Conservation (phyloP, 257 asterid species). For the Coffea canephora region DNA sequence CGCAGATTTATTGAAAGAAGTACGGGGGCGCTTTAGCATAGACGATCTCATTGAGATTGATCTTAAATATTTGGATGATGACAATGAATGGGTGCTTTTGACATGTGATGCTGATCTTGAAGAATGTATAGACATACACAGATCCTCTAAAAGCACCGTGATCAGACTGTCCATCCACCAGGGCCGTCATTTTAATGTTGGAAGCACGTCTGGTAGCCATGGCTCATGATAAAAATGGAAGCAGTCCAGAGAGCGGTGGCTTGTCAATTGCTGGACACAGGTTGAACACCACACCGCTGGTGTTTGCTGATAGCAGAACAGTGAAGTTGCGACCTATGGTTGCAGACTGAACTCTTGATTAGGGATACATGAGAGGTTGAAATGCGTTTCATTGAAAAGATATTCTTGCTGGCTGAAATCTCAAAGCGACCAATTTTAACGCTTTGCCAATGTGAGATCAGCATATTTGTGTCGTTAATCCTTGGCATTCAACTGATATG, state of each 20-base stretch:
- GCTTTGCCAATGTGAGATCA: neutral
- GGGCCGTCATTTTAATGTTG: constrained; percentile 42
- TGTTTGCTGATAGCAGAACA: neutral
- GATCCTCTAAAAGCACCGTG: constrained; percentile 43
- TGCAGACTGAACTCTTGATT: too few relatives aligned
- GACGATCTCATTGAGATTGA: constrained; percentile 44
- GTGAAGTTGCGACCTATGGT: neutral
- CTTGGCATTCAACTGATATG: neutral
- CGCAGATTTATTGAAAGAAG: constrained; percentile 47
- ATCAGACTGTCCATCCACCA: constrained; percentile 56
- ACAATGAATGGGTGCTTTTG: constrained; percentile 76
- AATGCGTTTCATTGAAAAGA: neutral
- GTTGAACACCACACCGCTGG: neutral
- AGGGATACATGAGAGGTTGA: neutral
- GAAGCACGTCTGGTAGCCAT: constrained; percentile 59
- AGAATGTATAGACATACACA: constrained; percentile 73
- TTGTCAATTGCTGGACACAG: neutral
- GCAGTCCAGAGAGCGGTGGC: neutral
- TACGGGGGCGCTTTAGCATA: constrained; percentile 58
- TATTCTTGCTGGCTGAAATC: neutral
- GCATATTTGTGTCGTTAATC: neutral
- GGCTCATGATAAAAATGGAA: constrained; percentile 30
- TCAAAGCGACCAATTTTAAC: neutral
- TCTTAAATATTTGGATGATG: constrained; percentile 74
- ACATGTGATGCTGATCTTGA: constrained; percentile 87